phyloP scores from a whole-genome alignment of 768 basidiomycete genomes.

The Mycena belliarum region DNA sequence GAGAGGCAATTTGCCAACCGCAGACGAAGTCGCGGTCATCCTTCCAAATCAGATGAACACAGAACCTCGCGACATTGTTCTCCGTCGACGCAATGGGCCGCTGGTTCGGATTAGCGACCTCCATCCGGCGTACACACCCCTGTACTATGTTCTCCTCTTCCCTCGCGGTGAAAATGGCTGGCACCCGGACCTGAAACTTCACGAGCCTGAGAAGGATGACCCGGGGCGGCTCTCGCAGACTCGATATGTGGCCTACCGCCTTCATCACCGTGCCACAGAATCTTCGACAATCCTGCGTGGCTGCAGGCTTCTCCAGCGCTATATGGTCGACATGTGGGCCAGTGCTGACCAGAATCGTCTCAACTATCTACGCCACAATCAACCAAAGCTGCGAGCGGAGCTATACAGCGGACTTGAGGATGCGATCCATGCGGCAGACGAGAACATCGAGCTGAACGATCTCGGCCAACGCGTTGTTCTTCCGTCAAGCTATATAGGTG shows the following conservation, averaged over 20 bases:
- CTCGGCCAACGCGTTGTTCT: slow-evolving; percentile 29
- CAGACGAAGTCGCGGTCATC: slow-evolving; percentile 1
- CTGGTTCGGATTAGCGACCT: slow-evolving; percentile 30
- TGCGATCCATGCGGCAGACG: slow-evolving; percentile 15
- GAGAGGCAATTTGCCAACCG: slow-evolving; percentile 36
- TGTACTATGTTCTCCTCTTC: slow-evolving; percentile 41
- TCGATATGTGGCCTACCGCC: slow-evolving; percentile 31
- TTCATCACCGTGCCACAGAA: slow-evolving; percentile 29
- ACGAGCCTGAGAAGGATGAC: background rate
- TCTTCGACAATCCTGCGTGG: slow-evolving; percentile 32
- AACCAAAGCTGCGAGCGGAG: slow-evolving; percentile 30
- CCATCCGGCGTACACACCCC: slow-evolving; percentile 26
- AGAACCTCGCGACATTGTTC: slow-evolving; percentile 10
- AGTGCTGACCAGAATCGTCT: slow-evolving; percentile 34
- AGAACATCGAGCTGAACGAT: slow-evolving; percentile 23
- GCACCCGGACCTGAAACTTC: slow-evolving; percentile 20
- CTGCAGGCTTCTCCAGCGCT: slow-evolving; percentile 39
- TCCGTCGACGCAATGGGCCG: slow-evolving; percentile 17
- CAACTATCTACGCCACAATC: slow-evolving; percentile 30
- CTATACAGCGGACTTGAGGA: slow-evolving; percentile 34
- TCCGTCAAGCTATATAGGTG: slow-evolving; percentile 14
- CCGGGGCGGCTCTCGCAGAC: slow-evolving; percentile 30
- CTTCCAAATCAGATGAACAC: background rate
- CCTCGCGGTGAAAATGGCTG: slow-evolving; percentile 34
- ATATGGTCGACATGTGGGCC: slow-evolving; percentile 41